Percentiles rank a stretch among this genome's conserved stretches.
These are phyloP conservation scores for Acanthamoeba healyi DNA, from an alignment of 208 protist genomes.

Conservation along the genomic window DNA sequence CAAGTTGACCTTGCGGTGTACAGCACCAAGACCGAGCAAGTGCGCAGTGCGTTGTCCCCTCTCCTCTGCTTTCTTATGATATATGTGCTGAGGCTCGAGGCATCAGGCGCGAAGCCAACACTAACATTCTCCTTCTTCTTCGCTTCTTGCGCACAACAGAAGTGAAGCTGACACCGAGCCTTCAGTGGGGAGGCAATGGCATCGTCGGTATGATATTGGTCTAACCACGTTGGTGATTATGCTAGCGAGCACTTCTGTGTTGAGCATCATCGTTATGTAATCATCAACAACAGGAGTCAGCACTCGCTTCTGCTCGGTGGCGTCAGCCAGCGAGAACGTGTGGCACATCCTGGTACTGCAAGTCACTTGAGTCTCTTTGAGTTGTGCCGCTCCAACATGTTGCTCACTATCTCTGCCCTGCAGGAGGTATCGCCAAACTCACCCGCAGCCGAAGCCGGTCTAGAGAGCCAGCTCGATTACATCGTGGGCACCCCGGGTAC, in stretches of 20 bases:
- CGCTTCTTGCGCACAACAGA: not conserved
- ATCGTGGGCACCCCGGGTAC: conserved; percentile 58
- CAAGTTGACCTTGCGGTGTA: conserved; percentile 44
- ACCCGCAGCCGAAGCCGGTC: conserved; percentile 47
- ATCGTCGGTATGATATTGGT: conserved; percentile 56
- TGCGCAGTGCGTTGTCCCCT: not conserved
- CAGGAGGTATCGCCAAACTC: conserved; percentile 46
- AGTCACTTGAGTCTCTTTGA: not conserved
- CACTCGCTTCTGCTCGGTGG: conserved; percentile 32
- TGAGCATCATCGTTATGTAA: no score
- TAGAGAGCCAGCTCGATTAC: conserved; percentile 52
- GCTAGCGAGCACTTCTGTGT: no score
- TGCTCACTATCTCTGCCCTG: not conserved
- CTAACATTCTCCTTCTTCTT: no score
- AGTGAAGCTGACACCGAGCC: conserved; percentile 16
- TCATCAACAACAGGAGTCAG: conserved; percentile 8
- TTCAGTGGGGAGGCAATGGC: conserved; percentile 21
- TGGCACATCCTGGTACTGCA: conserved; percentile 54
- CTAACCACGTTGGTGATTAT: no score
- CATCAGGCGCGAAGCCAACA: no score
- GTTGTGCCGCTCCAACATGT: no score
- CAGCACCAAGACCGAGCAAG: conserved; percentile 10
- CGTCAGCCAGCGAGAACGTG: conserved; percentile 40
- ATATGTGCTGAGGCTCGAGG: not conserved
- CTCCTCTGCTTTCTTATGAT: not conserved